Base-by-base conservation (phyloP, 768 basidiomycete species). In the Terana coerulea region DNA sequence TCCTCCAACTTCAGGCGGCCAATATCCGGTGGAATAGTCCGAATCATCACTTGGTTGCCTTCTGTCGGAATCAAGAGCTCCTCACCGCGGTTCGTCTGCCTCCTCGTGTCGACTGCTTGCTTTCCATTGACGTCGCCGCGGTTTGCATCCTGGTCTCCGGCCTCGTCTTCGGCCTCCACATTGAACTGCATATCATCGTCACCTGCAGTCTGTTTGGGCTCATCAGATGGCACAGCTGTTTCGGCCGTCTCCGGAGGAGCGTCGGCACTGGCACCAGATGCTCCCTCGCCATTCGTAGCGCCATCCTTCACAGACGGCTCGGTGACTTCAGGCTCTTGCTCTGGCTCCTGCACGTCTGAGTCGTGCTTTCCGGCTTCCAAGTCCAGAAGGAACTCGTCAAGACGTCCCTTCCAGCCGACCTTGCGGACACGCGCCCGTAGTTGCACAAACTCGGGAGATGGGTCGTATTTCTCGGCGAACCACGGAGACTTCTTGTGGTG, bases 381-480 rank as follows among this genome's bases (percentile, higher is more conserved):
- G 63, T 91, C 89, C 66, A 79, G 73, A 56, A 94, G 63, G 68
- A 95, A 95, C 30, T 75, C 69, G 60, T 83, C 76, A 49, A 87
- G 68, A 54, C 84, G 79, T 40, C 84, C 84, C 66, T 78, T 83
- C 86, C 93, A 90, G 24, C 92, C 95, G 57, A 88, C 83, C 69
- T 83, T 87, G 65, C 88, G 81, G 56, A 93, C 81, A 59, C 92
- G 79, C 56, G 75, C 75, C 61, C 95, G 86, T 66, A 94, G 72
- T 49, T 77, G 75, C 49, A 80, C 77, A 63, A 79, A 81, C 60
- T 91, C 86, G 46, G 80, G 74, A 35, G 82, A 69, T 51, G 87
- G 87, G 55, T 93, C 91, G 73, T 98, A 98, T 68, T 91, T 91
- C 76, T 98, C 95, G 50, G 84, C 81, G 75, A 97, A 98, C 95